These are phyloP conservation scores for Cercospora citrullina DNA, from an alignment of 2,329 filamentous ascomycete species.

Conservation along the genomic window DNA sequence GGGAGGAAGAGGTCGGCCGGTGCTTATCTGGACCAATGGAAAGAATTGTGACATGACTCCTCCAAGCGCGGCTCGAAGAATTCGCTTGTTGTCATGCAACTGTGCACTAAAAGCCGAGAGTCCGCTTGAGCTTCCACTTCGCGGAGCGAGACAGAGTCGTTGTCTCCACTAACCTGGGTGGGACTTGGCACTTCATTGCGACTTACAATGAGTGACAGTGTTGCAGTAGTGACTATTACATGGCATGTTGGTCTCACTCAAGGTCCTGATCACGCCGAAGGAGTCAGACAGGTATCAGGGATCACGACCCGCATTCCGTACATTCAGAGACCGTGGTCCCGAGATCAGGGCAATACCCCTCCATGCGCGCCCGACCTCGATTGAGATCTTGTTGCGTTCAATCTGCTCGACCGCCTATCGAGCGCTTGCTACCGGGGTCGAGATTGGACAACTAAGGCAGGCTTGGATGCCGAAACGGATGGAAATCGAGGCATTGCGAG, in stretches of 20 bases:
- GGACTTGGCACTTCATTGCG: too few relatives aligned
- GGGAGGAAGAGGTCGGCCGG: rapidly evolving
- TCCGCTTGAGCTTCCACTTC: background rate
- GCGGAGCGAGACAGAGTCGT: background rate
- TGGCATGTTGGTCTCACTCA: background rate
- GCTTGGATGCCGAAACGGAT: too few relatives aligned
- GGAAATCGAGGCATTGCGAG: background rate
- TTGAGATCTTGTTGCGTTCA: too few relatives aligned
- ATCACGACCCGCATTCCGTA: too few relatives aligned
- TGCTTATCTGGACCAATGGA: background rate
- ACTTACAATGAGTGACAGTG: too few relatives aligned
- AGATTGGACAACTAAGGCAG: background rate
- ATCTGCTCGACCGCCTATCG: too few relatives aligned
- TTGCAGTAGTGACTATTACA: background rate
- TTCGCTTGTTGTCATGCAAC: background rate
- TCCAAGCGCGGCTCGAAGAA: background rate
- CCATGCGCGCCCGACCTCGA: too few relatives aligned
- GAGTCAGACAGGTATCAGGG: background rate
- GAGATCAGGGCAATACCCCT: too few relatives aligned
- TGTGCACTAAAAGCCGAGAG: background rate
- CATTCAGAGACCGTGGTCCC: too few relatives aligned
- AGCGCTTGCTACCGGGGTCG: too few relatives aligned
- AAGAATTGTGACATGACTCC: background rate
- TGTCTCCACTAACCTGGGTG: background rate
- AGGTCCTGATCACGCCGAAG: background rate